Conservation (phyloP, 805 yeast species). For the Teunomyces atbi region DNA sequence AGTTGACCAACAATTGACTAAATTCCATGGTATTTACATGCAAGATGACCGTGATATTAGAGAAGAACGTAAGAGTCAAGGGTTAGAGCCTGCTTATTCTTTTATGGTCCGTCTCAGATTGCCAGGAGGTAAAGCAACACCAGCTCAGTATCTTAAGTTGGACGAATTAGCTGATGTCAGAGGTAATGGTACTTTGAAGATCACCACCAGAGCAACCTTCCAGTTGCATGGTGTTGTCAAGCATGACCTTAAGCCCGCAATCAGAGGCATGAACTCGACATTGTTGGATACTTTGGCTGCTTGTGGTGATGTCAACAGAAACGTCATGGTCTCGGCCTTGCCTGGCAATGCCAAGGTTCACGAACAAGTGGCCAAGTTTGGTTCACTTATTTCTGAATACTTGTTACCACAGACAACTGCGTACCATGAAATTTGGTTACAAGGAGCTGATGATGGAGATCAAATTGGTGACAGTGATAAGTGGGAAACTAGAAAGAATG, state of each 20-base stretch:
- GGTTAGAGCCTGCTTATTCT: constrained; percentile 93
- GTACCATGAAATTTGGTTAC: constrained; percentile 95
- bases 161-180: constrained; percentile 77
- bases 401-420: constrained; percentile 91
- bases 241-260: constrained; percentile 83
- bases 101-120: constrained; percentile 95
- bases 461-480: constrained; percentile 60
- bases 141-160: constrained; percentile 83
- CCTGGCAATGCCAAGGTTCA: constrained; percentile 85
- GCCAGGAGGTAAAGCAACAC: constrained; percentile 89
- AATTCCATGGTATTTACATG: constrained; percentile 97
- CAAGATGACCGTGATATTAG: constrained; percentile 97
- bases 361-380: constrained; percentile 62
- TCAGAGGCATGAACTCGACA: constrained; percentile 88
- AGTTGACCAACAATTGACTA: constrained; percentile 88
- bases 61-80: constrained; percentile 88
- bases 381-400: constrained; percentile 70
- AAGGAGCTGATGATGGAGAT: constrained; percentile 77
- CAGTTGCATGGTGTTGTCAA: constrained; percentile 94
- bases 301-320: constrained; percentile 97
- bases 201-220: constrained; percentile 96
- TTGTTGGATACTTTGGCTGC: constrained; percentile 95
- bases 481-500: constrained; percentile 66
- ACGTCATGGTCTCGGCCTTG: constrained; percentile 88
- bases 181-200: constrained; percentile 91